These are phyloP conservation scores for Fraxinus albicans DNA, from an alignment of 305 asterid genomes.

Conservation along the genomic window DNA sequence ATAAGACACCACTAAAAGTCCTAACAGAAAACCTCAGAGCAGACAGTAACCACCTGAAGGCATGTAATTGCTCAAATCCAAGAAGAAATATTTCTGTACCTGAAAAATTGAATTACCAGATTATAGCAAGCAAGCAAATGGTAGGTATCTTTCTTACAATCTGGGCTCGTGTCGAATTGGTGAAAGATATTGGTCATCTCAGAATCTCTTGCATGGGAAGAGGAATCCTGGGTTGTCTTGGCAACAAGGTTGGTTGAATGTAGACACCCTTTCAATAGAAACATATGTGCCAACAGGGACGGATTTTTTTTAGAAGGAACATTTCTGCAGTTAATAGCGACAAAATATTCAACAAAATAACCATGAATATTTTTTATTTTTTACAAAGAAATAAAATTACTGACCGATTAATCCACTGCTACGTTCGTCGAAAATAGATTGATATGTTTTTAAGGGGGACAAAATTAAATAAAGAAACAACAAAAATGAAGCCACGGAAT, in stretches of 20 bases:
- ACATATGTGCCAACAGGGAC: not conserved
- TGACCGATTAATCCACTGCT: not conserved
- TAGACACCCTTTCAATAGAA: not conserved
- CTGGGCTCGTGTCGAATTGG: slow-evolving; percentile 70
- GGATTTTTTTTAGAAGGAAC: not conserved
- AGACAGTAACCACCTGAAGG: slow-evolving; percentile 42
- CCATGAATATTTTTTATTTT: not conserved
- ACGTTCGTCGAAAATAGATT: not conserved
- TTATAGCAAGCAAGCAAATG: slow-evolving; percentile 85
- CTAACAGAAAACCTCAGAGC: slow-evolving; percentile 52
- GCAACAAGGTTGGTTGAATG: slow-evolving; percentile 62
- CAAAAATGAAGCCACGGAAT: not conserved
- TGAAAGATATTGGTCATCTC: slow-evolving; percentile 64
- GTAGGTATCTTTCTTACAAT: slow-evolving; percentile 76
- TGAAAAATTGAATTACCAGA: slow-evolving; percentile 41
- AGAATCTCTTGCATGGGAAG: slow-evolving; percentile 74
- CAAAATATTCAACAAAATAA: not conserved
- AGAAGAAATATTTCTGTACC: slow-evolving; percentile 38
- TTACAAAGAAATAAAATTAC: not conserved
- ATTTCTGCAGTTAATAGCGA: not conserved
- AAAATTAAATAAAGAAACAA: no score
- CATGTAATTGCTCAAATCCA: slow-evolving; percentile 56
- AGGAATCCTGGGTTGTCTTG: slow-evolving; percentile 93
- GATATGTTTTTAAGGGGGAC: not conserved
- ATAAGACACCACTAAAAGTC: slow-evolving; percentile 56